Base-by-base conservation (phyloP, 169 alveolate genomes). In the Plasmodium falciparum region DNA sequence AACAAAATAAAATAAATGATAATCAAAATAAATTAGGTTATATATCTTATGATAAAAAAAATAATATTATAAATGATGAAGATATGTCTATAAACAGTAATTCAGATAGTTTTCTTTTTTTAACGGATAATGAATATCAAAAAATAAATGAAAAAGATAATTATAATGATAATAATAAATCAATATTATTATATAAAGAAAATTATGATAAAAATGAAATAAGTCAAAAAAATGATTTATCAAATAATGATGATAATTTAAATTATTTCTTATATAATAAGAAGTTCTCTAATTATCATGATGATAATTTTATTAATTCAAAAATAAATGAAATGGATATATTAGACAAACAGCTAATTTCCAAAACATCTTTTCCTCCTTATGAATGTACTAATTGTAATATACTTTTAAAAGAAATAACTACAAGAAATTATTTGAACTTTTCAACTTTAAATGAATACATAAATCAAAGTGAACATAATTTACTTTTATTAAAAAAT, bases 401-500 rank as follows among this genome's bases (percentile, higher is more conserved):
- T 15, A 17, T 65, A 7, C 65, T 65, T 56, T 65, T 76, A 66
- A 76, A 76, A 65, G 89, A 62, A 49, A 43, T 76, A 20, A 76
- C 76, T 11, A 47, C 33, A 26, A 76, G 67, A 65, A 76, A 76
- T 58, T 76, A 58, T 45, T 47, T 76, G 75, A 33, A 63, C 4
- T 76, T 76, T 69, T 65, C 71, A 24, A 39, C 61, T 2, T 52
- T 63, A 54, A 56, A 63, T 45, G 76, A 76, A 29, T 76, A 76
- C 17, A 76, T 76, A 39, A 76, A 69, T 58, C 78, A 76, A 13
- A 75, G 89, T 13, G 89, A 76, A 24, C 50, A 56, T 11, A 65
- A 50, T 45, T 33, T 76, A 26, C 89, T 76, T 76, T 62, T 76
- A 65, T 49, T 76, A 17, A 76, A 76, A 65, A 63, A 76, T 63